These are phyloP conservation scores for Pseudocercospora vitis DNA, from an alignment of 2,329 filamentous ascomycete species.

Conservation along the genomic window DNA sequence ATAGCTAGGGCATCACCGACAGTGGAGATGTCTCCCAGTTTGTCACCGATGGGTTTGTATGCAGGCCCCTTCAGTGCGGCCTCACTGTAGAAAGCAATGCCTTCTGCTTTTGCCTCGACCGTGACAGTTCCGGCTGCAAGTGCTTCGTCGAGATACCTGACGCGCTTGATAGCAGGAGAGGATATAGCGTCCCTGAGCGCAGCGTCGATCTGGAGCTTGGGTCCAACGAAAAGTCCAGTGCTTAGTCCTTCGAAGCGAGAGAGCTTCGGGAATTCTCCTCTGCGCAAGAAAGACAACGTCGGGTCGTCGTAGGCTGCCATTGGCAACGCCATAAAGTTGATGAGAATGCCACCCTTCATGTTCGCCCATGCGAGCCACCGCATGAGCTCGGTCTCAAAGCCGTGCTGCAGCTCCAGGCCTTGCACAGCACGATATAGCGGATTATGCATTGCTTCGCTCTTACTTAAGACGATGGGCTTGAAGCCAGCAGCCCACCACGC, in stretches of 20 bases:
- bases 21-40: constrained; percentile 54
- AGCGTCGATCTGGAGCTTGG: constrained; percentile 52
- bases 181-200: constrained; percentile 45
- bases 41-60: constrained; percentile 67
- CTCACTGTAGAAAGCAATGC: constrained; percentile 76
- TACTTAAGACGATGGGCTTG: constrained; percentile 75
- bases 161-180: constrained; percentile 57
- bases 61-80: constrained; percentile 58
- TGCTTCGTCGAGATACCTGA: constrained; percentile 64
- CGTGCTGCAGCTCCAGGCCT: constrained; percentile 58
- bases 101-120: constrained; percentile 63
- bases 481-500: constrained; percentile 97
- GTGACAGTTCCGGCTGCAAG: constrained; percentile 61
- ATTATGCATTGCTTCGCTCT: constrained; percentile 79
- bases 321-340: constrained; percentile 77
- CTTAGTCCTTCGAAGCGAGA: constrained; percentile 73
- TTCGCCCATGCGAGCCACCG: constrained; percentile 91
- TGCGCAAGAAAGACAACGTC: constrained; percentile 69
- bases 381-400: constrained; percentile 69
- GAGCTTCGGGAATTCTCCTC: constrained; percentile 70
- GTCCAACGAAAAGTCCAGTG: constrained; percentile 71
- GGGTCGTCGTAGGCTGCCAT: constrained; percentile 76
- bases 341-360: constrained; percentile 80
- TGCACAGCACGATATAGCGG: constrained; percentile 73
- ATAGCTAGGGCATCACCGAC: constrained; percentile 60